Evolutionary conservation across 2,329 filamentous ascomycete genomes (phyloP), one percentile per base, ranked within the genome.

Genomic region (Penicillium aurantiogriseum): DNA sequence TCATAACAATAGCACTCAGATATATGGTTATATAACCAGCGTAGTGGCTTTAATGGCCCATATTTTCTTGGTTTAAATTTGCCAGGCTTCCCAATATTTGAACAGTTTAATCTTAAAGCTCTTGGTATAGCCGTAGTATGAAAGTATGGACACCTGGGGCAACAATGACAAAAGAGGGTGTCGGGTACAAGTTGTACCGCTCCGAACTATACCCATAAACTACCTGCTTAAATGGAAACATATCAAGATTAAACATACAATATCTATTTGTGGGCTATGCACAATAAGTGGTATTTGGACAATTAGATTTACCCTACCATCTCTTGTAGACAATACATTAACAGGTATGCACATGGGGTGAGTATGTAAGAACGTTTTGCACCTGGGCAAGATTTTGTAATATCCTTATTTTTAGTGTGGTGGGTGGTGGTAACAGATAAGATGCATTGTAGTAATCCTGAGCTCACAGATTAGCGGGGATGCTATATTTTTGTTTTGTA

Each of bases 201-300:
- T 40, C 52, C 45, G 52, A 54, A 54, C 52, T 54, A 54, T 50
- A 54, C 8, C 9, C 7, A 17, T 15, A 2, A 46, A 42, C 19
- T 7, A 23, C 36, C 40, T 27, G 8, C 8, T 17, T 27, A 25
- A 40, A 47, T 29, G 15, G 13, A 39, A 4, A 31, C 11, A 39
- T 15, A 45, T 27, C 7, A 38, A 11, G 5, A 29, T 15, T 5
- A 23, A 42, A 47, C 17, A 29, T 17, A 19, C 5, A 19, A 45
- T 29, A 10, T 43, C 2, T 8, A 19, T 44, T 13, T 19, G 42
- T 19, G 17, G 13, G 25, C 10, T 44, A 19, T 7, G 17, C 8
- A 29, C 3, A 13, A 19, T 29, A 45, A 31, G 17, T 19, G 17
- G 3, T 0, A 38, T 23, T 31, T 31, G 9, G 9, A 15, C 5